Conservation (phyloP, 2,329 filamentous ascomycete genomes). For the Colletotrichum lupini region DNA sequence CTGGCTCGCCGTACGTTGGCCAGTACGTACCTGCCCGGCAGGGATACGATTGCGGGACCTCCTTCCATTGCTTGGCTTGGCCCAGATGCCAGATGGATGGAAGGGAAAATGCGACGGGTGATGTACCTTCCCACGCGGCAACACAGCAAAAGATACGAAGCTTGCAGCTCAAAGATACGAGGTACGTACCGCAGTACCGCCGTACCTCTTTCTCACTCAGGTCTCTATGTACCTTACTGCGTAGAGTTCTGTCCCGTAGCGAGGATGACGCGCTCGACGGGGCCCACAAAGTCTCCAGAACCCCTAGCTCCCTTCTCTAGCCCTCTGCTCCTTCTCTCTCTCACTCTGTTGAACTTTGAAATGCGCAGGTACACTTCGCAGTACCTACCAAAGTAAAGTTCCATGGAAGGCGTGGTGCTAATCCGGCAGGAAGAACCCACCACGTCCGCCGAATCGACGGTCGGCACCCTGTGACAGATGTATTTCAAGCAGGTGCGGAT, state of each 20-base stretch:
- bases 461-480: neutral
- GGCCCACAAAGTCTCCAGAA: conserved; percentile 28
- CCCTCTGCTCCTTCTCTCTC: neutral
- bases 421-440: neutral
- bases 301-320: conserved; percentile 12
- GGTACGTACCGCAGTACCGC: neutral
- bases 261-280: conserved; percentile 22
- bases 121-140: neutral
- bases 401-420: neutral
- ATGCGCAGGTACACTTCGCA: too few relatives aligned
- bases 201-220: neutral
- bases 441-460: neutral
- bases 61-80: too few relatives aligned
- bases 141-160: conserved; percentile 11
- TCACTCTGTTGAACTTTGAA: too few relatives aligned
- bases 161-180: neutral
- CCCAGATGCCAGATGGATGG: too few relatives aligned
- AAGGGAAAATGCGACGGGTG: neutral
- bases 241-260: neutral
- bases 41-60: neutral
- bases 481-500: neutral
- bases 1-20: neutral
- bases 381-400: too few relatives aligned
- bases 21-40: neutral
- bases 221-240: too few relatives aligned